phyloP scores from a whole-genome alignment of 108 stramenopile species.

The Pseudonitzschia multiseries region DNA sequence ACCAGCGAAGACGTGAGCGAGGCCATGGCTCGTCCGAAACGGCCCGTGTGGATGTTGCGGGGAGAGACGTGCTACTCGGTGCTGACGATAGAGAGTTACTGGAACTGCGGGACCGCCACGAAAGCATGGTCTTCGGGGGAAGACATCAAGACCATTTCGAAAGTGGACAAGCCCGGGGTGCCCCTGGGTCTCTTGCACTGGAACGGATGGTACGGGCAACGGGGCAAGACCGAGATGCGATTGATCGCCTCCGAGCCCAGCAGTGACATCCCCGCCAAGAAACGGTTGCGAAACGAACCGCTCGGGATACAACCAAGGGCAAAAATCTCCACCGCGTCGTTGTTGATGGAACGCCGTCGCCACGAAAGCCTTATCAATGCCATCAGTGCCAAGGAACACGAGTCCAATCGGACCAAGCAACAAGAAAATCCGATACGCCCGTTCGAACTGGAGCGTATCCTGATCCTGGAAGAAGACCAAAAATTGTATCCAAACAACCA shows the following conservation, averaged over 20 bases:
- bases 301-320: slow-evolving; percentile 2
- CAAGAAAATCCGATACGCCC: slow-evolving; percentile 5
- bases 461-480: slow-evolving; percentile 61
- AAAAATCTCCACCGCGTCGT: neutral
- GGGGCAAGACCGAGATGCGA: slow-evolving; percentile 39
- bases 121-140: slow-evolving; percentile 13
- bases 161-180: slow-evolving; percentile 49
- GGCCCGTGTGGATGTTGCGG: slow-evolving; percentile 70
- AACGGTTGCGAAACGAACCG: neutral
- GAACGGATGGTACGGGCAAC: slow-evolving; percentile 68
- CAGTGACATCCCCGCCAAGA: slow-evolving; percentile 8
- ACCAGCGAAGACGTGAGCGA: slow-evolving; percentile 23
- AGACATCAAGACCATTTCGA: slow-evolving; percentile 22
- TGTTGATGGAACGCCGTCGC: slow-evolving; percentile 11
- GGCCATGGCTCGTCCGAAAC: slow-evolving; percentile 49
- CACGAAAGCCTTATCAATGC: neutral
- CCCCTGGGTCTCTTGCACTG: slow-evolving; percentile 55
- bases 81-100: slow-evolving; percentile 38
- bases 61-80: slow-evolving; percentile 67
- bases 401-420: slow-evolving; percentile 10
- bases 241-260: slow-evolving; percentile 37
- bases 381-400: neutral
- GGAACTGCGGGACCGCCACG: neutral
- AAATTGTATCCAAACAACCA: slow-evolving; percentile 57
- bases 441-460: slow-evolving; percentile 44